These are phyloP conservation scores for Claviceps sp. DNA, from an alignment of 2,329 filamentous ascomycete genomes.

Conservation along the genomic window DNA sequence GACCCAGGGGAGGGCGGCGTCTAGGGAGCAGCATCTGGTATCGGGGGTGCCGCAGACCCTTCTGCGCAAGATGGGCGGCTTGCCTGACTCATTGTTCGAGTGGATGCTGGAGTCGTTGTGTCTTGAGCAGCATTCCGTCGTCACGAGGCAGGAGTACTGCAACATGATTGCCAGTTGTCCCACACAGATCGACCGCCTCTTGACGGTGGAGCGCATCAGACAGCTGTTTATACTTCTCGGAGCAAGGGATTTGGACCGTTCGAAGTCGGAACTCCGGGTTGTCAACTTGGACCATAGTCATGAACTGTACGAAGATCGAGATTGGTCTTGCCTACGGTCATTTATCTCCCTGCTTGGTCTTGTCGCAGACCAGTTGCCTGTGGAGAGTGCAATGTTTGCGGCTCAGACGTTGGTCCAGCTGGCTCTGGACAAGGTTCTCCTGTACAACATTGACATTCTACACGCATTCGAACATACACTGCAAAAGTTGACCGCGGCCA, in stretches of 20 bases:
- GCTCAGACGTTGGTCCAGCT: slow-evolving; percentile 38
- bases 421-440: slow-evolving; percentile 38
- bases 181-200: slow-evolving; percentile 28
- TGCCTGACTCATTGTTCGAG: slow-evolving; percentile 51
- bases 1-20: slow-evolving; percentile 25
- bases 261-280: slow-evolving; percentile 22
- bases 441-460: slow-evolving; percentile 28
- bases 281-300: slow-evolving; percentile 9
- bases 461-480: slow-evolving; percentile 29
- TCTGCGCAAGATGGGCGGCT: slow-evolving; percentile 13
- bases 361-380: slow-evolving; percentile 23
- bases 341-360: slow-evolving; percentile 29
- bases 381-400: slow-evolving; percentile 23
- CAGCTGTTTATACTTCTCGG: slow-evolving; percentile 46
- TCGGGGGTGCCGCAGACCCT: slow-evolving; percentile 49
- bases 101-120: slow-evolving; percentile 54
- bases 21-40: slow-evolving; percentile 44
- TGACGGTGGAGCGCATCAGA: slow-evolving; percentile 33
- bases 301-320: slow-evolving; percentile 22
- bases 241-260: slow-evolving; percentile 22
- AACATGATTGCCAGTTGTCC: slow-evolving; percentile 34
- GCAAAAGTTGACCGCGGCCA: slow-evolving; percentile 26
- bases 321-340: slow-evolving; percentile 32
- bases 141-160: slow-evolving; percentile 47
- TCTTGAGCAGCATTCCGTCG: slow-evolving; percentile 34